These are phyloP conservation scores for Ustilago lituana DNA, from an alignment of 1,284 basidiomycete species.

Conservation along the genomic window DNA sequence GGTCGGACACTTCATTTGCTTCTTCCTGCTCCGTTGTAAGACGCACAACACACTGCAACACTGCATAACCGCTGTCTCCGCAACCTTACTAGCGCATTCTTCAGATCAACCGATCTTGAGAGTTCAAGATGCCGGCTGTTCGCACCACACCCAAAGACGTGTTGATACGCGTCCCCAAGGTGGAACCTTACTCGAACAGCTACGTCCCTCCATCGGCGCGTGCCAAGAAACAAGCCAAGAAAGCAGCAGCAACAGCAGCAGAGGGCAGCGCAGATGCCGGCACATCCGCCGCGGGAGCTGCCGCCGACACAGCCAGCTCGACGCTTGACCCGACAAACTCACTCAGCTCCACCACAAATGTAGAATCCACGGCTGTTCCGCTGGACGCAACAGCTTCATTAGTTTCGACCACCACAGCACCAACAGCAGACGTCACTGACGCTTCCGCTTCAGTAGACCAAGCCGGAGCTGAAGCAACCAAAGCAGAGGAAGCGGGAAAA, in stretches of 20 bases:
- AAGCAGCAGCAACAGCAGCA: slow-evolving; percentile 8
- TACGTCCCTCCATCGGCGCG: slow-evolving; percentile 37
- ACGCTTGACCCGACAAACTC: too few relatives aligned
- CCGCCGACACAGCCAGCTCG: too few relatives aligned
- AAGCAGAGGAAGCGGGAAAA: slow-evolving; percentile 1
- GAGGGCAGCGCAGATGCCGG: not conserved
- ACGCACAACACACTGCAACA: slow-evolving; percentile 1
- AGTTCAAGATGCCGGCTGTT: slow-evolving; percentile 40
- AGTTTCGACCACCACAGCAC: not conserved
- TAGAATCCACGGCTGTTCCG: not conserved
- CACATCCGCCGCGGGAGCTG: too few relatives aligned
- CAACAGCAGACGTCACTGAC: too few relatives aligned
- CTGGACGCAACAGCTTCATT: not conserved
- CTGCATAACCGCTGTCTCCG: not conserved
- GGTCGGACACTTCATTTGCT: too few relatives aligned
- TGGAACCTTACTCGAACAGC: slow-evolving; percentile 46
- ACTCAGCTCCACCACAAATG: too few relatives aligned
- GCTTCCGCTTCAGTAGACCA: too few relatives aligned
- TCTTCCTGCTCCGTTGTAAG: not conserved
- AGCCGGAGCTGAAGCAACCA: not conserved
- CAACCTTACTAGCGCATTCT: too few relatives aligned
- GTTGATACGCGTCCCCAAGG: slow-evolving; percentile 48
- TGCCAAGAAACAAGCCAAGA: slow-evolving; percentile 33
- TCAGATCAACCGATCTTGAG: too few relatives aligned
- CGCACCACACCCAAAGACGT: slow-evolving; percentile 44